Evolutionary conservation across 768 basidiomycete species (phyloP).

Genomic region (Plicaturopsis crispa): DNA sequence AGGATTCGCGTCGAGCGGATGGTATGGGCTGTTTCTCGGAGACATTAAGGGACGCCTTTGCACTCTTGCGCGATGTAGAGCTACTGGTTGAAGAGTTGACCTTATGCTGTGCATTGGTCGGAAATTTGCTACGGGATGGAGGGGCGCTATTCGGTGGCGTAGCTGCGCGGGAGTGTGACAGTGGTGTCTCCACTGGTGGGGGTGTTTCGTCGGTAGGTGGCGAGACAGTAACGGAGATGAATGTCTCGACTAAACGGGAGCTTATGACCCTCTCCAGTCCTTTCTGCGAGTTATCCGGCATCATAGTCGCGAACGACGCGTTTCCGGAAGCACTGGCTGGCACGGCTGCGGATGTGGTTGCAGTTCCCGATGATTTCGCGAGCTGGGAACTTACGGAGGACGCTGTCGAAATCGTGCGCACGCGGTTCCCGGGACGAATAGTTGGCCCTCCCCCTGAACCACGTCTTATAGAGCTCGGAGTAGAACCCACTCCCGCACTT

Average conservation of each 20-base stretch:
- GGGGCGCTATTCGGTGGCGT: background rate
- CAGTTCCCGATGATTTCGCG: too few species aligned
- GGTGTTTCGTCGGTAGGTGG: background rate
- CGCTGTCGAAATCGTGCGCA: constrained; percentile 12
- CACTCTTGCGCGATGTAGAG: background rate
- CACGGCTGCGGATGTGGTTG: background rate
- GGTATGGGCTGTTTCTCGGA: constrained; percentile 13
- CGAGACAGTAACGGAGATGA: constrained; percentile 47
- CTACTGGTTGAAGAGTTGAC: background rate
- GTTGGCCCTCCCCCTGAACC: constrained; percentile 6
- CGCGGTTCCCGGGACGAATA: constrained; percentile 13
- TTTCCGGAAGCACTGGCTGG: constrained; percentile 6
- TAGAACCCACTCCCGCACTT: constrained; percentile 8
- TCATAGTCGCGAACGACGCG: constrained; percentile 23
- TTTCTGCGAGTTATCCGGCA: constrained; percentile 58
- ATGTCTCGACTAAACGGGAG: constrained; percentile 74
- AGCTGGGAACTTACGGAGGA: constrained; percentile 26
- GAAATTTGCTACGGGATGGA: background rate
- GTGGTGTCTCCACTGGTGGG: background rate
- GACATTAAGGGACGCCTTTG: constrained; percentile 14
- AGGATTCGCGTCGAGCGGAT: constrained; percentile 15
- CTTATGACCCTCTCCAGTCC: constrained; percentile 63
- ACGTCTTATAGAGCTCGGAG: constrained; percentile 1
- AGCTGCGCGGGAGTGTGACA: background rate
- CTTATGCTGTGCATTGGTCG: background rate